Evolutionary conservation across 2,329 filamentous ascomycete species (phyloP).

Genomic region (Talaromyces sp.): DNA sequence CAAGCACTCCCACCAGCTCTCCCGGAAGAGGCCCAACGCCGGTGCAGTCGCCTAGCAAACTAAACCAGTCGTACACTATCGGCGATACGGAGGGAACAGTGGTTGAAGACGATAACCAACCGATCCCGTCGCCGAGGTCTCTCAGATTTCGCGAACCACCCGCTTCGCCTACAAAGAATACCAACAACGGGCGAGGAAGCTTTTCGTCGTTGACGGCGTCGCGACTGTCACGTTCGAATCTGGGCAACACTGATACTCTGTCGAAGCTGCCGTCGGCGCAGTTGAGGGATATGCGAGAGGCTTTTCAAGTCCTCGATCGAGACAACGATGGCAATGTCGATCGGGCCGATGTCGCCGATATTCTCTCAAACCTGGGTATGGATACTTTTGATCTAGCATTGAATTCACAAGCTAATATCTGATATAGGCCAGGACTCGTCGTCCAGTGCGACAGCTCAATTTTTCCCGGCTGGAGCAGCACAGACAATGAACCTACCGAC

Average conservation of each 20-base stretch:
- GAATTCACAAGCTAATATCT: background rate
- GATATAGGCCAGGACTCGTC: conserved; percentile 66
- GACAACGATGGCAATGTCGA: conserved; percentile 81
- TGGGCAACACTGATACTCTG: conserved; percentile 31
- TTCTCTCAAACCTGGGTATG: conserved; percentile 77
- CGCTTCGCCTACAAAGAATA: conserved; percentile 36
- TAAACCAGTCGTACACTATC: conserved; percentile 43
- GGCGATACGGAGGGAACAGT: conserved; percentile 37
- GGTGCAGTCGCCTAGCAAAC: conserved; percentile 43
- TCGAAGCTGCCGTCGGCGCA: conserved; percentile 68
- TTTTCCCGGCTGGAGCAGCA: conserved; percentile 71
- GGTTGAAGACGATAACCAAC: conserved; percentile 20
- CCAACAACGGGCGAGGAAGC: conserved; percentile 20
- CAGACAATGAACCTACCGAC: conserved; percentile 76
- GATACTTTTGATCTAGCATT: conserved; percentile 13
- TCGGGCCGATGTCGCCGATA: conserved; percentile 78
- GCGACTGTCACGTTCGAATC: conserved; percentile 20
- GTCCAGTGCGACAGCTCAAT: conserved; percentile 66
- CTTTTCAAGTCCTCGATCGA: conserved; percentile 87
- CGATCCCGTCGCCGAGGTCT: conserved; percentile 22
- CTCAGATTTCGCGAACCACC: conserved; percentile 35
- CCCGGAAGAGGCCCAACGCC: conserved; percentile 39
- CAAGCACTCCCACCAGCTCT: conserved; percentile 46
- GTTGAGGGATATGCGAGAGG: conserved; percentile 81
- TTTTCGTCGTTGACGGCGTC: conserved; percentile 25